Conservation (phyloP, 495 filamentous ascomycete genomes). For the Baudoinia panamericana region DNA sequence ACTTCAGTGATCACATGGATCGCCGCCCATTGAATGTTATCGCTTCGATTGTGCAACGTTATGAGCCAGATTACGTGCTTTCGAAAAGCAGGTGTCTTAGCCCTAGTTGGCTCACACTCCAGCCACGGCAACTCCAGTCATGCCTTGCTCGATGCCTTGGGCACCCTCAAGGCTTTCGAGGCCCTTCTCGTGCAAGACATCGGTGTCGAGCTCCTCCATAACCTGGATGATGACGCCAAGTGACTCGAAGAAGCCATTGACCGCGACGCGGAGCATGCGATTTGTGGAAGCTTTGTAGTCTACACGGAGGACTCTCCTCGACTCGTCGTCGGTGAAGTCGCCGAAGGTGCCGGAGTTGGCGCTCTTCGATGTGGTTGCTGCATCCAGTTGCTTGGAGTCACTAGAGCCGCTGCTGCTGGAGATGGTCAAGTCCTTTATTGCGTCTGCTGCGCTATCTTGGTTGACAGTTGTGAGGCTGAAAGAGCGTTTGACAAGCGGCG, state of each 20-base stretch:
- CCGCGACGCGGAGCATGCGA: slow-evolving; percentile 89
- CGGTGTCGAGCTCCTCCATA: slow-evolving; percentile 79
- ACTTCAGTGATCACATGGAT: no score
- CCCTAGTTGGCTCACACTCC: no score
- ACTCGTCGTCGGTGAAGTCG: slow-evolving; percentile 34
- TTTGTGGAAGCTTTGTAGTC: slow-evolving; percentile 85
- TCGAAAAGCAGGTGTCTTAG: no score
- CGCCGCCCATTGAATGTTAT: no score
- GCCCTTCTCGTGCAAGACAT: slow-evolving; percentile 46
- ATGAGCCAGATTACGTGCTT: no score
- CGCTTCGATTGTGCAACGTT: no score
- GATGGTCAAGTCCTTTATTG: neutral
- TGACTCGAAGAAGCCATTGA: slow-evolving; percentile 97
- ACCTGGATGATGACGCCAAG: slow-evolving; percentile 68
- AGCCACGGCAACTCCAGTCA: slow-evolving; percentile 13
- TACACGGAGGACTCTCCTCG: slow-evolving; percentile 49
- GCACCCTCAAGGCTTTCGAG: slow-evolving; percentile 27
- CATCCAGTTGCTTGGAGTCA: no score
- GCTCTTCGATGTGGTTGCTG: no score
- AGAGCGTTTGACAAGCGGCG: slow-evolving; percentile 59
- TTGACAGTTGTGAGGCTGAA: slow-evolving; percentile 40
- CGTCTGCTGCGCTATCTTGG: neutral
- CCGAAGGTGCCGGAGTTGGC: no score
- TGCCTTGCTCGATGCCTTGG: slow-evolving; percentile 27
- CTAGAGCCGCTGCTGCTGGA: no score